phyloP scores from a whole-genome alignment of 176 grass and related monocot genomes.

The Eragrostis nindensis region DNA sequence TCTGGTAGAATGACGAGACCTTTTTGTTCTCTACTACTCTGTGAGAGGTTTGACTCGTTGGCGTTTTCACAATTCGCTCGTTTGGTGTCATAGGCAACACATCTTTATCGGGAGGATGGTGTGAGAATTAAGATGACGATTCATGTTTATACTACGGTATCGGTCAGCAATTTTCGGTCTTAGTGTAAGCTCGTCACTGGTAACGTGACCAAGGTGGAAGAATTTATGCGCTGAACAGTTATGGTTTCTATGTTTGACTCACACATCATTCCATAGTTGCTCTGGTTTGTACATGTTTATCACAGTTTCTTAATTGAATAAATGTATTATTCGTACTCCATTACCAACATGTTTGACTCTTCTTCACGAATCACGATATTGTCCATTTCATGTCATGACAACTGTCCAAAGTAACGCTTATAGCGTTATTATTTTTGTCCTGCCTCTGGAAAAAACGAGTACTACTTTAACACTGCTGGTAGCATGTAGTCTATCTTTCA shows the following conservation, averaged over 20 bases:
- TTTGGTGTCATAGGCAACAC: neutral
- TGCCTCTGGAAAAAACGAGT: neutral
- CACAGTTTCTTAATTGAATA: neutral
- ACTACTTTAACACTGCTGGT: neutral
- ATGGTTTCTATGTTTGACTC: neutral
- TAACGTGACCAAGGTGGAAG: neutral
- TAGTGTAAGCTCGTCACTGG: neutral
- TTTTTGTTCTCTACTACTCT: neutral
- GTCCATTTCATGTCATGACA: neutral
- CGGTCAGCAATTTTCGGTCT: neutral
- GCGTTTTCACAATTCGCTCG: neutral
- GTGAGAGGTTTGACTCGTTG: neutral
- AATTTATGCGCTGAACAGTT: conserved; percentile 4
- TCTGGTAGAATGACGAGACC: neutral
- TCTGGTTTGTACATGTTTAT: neutral
- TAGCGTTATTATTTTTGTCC: neutral
- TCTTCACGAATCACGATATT: conserved; percentile 1
- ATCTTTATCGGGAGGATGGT: too few relatives aligned
- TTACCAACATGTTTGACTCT: neutral
- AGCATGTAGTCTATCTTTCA: neutral
- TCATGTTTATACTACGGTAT: too few relatives aligned
- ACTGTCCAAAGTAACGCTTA: conserved; percentile 6
- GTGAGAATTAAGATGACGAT: too few relatives aligned
- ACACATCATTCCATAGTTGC: neutral
- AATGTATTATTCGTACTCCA: too few relatives aligned